Conservation (phyloP, 805 yeast genomes). For the Yarrowia divulgata region DNA sequence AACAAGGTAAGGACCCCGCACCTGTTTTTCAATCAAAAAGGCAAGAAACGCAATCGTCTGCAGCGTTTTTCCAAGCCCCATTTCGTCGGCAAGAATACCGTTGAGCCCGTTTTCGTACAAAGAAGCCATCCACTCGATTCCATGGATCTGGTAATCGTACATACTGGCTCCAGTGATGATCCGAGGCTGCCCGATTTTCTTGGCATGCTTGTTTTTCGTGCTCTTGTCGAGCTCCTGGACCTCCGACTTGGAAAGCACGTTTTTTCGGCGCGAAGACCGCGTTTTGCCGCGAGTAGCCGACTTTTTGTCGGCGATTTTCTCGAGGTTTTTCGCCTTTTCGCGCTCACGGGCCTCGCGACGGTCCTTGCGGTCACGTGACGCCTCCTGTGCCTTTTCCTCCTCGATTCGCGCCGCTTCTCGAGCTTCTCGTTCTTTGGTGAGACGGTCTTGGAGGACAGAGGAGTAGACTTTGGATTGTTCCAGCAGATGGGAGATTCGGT, state of each 20-base stretch:
- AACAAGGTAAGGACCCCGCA: constrained; percentile 93
- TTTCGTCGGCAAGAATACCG: constrained; percentile 95
- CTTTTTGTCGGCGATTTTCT: constrained; percentile 8
- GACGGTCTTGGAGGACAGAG: constrained; percentile 80
- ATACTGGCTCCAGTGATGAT: constrained; percentile 64
- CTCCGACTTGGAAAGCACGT: constrained; percentile 7
- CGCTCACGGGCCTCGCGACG: constrained; percentile 38
- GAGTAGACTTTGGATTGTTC: constrained; percentile 88
- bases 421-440: constrained; percentile 48
- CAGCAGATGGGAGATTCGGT: constrained; percentile 55
- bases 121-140: constrained; percentile 88
- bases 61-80: constrained; percentile 95
- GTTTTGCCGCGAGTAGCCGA: neutral
- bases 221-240: constrained; percentile 2
- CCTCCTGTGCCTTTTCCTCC: constrained; percentile 36
- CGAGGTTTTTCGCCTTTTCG: constrained; percentile 18
- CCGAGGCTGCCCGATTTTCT: constrained; percentile 58
- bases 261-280: neutral
- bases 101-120: constrained; percentile 91
- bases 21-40: constrained; percentile 72
- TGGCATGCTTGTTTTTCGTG: constrained; percentile 1
- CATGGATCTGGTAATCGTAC: constrained; percentile 87
- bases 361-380: constrained; percentile 41
- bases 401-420: constrained; percentile 45
- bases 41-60: constrained; percentile 89